Base-by-base conservation (phyloP, 495 filamentous ascomycete species). In the Hypomontagnella monticulosa region DNA sequence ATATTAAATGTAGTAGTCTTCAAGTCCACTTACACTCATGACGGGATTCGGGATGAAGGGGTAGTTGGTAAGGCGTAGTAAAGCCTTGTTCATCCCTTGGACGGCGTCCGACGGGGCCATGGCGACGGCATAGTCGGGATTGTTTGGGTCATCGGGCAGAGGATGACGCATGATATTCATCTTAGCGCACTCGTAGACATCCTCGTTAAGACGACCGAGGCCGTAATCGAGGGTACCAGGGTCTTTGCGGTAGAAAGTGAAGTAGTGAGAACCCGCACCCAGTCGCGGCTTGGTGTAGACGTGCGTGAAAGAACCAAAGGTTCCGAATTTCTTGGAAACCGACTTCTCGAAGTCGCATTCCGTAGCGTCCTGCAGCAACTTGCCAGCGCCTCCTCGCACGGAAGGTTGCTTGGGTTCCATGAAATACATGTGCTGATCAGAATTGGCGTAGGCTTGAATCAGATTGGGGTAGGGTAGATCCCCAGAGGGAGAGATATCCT, bases 21-120 rank as follows among this genome's bases (percentile, higher is more conserved):
- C 0, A 36, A 19, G 48, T 3, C 16, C 14, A 30, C 57, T 66
- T 60, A 71, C 71, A 33, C 37, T 65, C 65, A 73, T 69, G 11
- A 69, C 58, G 0, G 48, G 33, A 1, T 33, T 11, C 0, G 11
- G n/a, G 1, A 73, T 49, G 16, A 42, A 14, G 0, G 70, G 70
- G 12, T 72, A 72, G 11, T 67, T 48, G 0, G 53, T 50, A 0
- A 62, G 20, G 3, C 51, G 44, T 0, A 71, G 49, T 6, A 68
- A 42, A 2, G 9, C 10, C 18, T 40, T n/a, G n/a, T 58, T 57
- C 20, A 68, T 15, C 0, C 4, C 15, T 1, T 4, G 10, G 0
- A 50, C 41, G 0, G 33, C 27, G 4, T 54, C 18, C n/a, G 0
- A 50, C 41, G 0, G 33, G 34, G 4, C 57, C 18, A 44, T 46